Conservation (phyloP, 495 filamentous ascomycete genomes). For the Podospora bellae-mahoneyi region DNA sequence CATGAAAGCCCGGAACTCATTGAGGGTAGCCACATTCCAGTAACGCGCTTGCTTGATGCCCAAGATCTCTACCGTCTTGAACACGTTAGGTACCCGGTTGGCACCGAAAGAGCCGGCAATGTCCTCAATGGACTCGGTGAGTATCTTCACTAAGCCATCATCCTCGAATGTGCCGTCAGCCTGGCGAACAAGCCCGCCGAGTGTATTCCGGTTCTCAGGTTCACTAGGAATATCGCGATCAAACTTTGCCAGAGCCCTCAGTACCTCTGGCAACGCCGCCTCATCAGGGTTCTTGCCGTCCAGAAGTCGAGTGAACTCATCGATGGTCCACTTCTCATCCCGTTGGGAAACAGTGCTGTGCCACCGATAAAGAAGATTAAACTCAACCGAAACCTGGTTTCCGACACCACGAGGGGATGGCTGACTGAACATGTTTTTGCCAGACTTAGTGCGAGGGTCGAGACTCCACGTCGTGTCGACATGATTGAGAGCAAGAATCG, state of each 20-base stretch:
- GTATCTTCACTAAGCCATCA: conserved; percentile 58
- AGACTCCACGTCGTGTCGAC: conserved; percentile 73
- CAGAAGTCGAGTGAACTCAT: conserved; percentile 53
- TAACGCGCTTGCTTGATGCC: conserved; percentile 72
- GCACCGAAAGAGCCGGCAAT: conserved; percentile 57
- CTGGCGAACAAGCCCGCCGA: conserved; percentile 55
- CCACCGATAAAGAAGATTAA: conserved; percentile 69
- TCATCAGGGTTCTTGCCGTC: conserved; percentile 53
- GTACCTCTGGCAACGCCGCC: conserved; percentile 49
- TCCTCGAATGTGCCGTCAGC: conserved; percentile 50
- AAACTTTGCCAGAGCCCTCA: conserved; percentile 50
- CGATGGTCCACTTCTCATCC: conserved; percentile 65
- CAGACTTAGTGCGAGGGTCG: conserved; percentile 57
- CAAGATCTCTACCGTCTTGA: conserved; percentile 69
- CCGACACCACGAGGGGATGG: conserved; percentile 57
- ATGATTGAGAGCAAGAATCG: conserved; percentile 64
- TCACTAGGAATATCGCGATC: conserved; percentile 50
- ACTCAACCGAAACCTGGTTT: conserved; percentile 74
- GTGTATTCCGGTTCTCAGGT: conserved; percentile 52
- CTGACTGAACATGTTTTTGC: conserved; percentile 32
- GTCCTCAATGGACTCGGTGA: conserved; percentile 52
- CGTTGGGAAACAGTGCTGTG: conserved; percentile 62
- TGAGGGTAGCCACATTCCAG: conserved; percentile 73
- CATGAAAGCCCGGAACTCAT: conserved; percentile 76
- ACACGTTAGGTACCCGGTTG: conserved; percentile 62